These are phyloP conservation scores for Emergomyces pasteurianus DNA, from an alignment of 2,329 filamentous ascomycete genomes.

Conservation along the genomic window DNA sequence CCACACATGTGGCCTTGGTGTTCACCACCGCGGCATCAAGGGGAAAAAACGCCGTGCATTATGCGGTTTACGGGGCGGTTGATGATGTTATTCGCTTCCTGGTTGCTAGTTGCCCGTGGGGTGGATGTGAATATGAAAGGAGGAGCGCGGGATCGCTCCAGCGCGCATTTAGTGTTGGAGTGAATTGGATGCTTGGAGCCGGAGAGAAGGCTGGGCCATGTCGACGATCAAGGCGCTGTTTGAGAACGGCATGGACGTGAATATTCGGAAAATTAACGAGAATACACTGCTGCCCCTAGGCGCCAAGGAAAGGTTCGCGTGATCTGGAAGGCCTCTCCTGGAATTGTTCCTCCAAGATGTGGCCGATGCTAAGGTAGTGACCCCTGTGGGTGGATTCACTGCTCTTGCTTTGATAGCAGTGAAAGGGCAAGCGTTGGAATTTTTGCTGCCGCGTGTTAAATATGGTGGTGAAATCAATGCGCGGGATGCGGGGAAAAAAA, in stretches of 20 bases:
- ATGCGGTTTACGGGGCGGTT: background rate
- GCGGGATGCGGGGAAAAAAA: background rate
- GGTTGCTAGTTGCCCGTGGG: background rate
- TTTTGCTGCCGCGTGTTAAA: background rate
- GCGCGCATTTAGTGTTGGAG: background rate
- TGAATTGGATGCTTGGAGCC: too few species aligned
- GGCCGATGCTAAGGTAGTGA: background rate
- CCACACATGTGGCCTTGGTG: background rate
- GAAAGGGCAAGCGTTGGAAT: background rate
- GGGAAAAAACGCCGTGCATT: background rate
- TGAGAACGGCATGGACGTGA: background rate
- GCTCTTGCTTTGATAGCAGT: background rate
- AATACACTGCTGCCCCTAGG: background rate
- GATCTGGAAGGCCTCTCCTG: background rate
- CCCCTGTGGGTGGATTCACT: background rate
- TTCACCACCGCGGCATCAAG: background rate
- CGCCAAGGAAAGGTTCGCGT: background rate
- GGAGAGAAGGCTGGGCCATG: background rate
- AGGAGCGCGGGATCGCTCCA: background rate
- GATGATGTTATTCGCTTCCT: background rate
- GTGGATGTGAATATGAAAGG: background rate
- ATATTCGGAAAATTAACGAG: background rate
- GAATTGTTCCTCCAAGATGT: background rate
- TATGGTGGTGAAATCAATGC: background rate
- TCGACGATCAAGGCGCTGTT: background rate